Conservation (phyloP, 2,329 filamentous ascomycete species). For the Penicillium sp. region DNA sequence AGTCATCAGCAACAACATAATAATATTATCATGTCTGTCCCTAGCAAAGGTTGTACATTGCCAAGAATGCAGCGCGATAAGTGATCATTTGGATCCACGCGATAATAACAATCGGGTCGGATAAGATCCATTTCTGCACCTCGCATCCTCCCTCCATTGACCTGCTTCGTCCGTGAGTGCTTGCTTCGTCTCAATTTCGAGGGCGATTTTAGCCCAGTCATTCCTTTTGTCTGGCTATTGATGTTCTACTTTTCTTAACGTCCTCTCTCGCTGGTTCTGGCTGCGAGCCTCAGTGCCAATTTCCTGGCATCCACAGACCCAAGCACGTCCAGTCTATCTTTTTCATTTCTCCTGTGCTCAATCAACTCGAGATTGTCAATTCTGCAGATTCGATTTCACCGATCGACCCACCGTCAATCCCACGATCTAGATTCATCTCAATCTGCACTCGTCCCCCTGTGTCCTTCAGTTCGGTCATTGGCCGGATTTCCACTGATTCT, state of each 20-base stretch:
- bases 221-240: conserved; percentile 4
- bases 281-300: background rate
- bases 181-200: background rate
- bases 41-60: background rate
- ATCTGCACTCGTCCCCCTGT: conserved; percentile 3
- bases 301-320: background rate
- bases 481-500: conserved; percentile 32
- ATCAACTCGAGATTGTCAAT: background rate
- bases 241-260: conserved; percentile 4
- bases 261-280: background rate
- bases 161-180: background rate
- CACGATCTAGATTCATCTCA: conserved; percentile 1
- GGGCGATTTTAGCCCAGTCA: conserved; percentile 2
- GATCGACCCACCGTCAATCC: conserved; percentile 1
- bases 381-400: background rate
- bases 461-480: conserved; percentile 29
- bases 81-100: conserved; percentile 14
- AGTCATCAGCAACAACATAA: too few relatives aligned
- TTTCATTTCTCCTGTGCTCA: background rate
- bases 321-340: background rate
- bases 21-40: too few relatives aligned
- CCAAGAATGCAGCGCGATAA: conserved; percentile 14
- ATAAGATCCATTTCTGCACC: conserved; percentile 18
- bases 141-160: conserved; percentile 5
- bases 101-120: conserved; percentile 18